Conservation (phyloP, 2,329 filamentous ascomycete species). For the Cladophialophora chaetospira region DNA sequence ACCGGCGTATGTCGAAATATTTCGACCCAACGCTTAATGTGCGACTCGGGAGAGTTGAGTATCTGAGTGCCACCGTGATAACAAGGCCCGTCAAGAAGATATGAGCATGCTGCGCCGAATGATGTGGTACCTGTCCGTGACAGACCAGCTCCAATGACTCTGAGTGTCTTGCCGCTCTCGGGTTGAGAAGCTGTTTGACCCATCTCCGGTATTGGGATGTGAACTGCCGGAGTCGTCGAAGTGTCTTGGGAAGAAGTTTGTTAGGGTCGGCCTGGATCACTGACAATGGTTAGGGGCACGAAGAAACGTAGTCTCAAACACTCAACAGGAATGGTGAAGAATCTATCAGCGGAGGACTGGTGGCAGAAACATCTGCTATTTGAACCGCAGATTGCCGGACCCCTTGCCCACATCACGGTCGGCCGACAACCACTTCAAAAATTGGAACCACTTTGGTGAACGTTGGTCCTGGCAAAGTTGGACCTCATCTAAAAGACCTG, state of each 20-base stretch:
- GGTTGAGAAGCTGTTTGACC: slow-evolving; percentile 32
- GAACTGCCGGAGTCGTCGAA: neutral
- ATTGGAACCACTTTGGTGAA: too few relatives aligned
- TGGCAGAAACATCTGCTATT: too few relatives aligned
- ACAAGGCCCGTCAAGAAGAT: slow-evolving; percentile 52
- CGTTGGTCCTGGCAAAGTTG: too few relatives aligned
- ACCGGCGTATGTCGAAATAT: slow-evolving; percentile 32
- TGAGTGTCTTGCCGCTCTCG: slow-evolving; percentile 22
- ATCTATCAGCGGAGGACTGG: too few relatives aligned
- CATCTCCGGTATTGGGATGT: slow-evolving; percentile 16
- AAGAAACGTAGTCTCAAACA: too few relatives aligned
- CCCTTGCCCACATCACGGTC: neutral
- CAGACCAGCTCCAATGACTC: slow-evolving; percentile 32
- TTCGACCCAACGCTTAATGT: slow-evolving; percentile 36
- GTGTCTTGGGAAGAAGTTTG: neutral
- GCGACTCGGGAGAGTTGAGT: slow-evolving; percentile 30
- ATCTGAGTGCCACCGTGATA: slow-evolving; percentile 53
- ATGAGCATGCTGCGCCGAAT: slow-evolving; percentile 51
- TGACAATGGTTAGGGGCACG: too few relatives aligned
- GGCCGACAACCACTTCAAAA: neutral
- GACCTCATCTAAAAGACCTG: too few relatives aligned
- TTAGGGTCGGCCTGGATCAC: neutral
- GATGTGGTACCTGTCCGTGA: slow-evolving; percentile 55
- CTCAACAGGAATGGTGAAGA: neutral
- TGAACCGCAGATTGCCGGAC: too few relatives aligned